Percentiles rank a stretch among this genome's conserved stretches.
phyloP scores from a whole-genome alignment of 257 asterid species.

The Catharanthus roseus region DNA sequence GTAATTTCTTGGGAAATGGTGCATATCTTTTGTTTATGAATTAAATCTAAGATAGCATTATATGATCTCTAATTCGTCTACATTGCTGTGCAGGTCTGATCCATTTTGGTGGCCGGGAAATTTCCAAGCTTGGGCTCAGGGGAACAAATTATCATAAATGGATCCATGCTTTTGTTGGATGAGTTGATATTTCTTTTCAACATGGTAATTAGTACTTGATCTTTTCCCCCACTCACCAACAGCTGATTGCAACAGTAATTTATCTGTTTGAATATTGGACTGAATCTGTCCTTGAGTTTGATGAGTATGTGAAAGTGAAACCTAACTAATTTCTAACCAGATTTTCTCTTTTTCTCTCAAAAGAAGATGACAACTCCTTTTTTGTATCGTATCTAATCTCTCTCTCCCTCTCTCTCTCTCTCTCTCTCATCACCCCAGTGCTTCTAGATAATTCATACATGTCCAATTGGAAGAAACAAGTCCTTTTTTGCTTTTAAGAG shows the following conservation, averaged over 20 bases:
- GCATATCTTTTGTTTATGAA: not conserved
- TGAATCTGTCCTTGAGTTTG: not conserved
- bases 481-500: no score
- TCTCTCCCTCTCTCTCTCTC: no score
- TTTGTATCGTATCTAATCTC: no score
- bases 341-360: no score
- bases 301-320: not conserved
- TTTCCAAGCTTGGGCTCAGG: not conserved
- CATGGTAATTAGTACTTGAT: not conserved
- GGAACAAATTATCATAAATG: not conserved
- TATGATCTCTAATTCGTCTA: not conserved
- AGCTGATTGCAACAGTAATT: not conserved
- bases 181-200: not conserved
- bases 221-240: not conserved
- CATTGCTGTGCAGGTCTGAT: not conserved
- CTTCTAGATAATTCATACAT: not conserved
- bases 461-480: no score
- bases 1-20: not conserved
- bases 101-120: not conserved
- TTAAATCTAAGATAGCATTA: not conserved
- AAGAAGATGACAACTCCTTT: no score
- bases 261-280: not conserved
- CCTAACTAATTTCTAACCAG: not conserved
- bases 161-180: not conserved
- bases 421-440: not conserved